phyloP scores from a whole-genome alignment of 192 early-diverging fungal genomes.

The Coemansia reversa region DNA sequence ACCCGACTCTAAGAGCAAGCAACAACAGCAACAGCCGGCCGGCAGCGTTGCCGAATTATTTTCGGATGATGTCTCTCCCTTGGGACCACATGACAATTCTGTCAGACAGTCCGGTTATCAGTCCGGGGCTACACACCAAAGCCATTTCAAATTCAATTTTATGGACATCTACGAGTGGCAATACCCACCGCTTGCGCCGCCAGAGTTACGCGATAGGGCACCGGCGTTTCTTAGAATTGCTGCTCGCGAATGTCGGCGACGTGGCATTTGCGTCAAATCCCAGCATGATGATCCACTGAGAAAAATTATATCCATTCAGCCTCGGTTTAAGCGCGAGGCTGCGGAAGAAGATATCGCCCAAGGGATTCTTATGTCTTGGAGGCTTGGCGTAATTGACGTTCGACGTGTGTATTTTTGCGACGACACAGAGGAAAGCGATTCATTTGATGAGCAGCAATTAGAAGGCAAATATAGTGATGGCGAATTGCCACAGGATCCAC shows the following conservation, averaged over 20 bases:
- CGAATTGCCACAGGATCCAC: conserved; percentile 1
- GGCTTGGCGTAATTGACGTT: conserved; percentile 43
- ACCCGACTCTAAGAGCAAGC: background rate
- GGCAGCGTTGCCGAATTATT: conserved; percentile 16
- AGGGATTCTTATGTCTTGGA: conserved; percentile 39
- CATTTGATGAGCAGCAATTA: background rate
- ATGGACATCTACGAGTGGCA: conserved; percentile 50
- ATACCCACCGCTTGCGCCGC: conserved; percentile 27
- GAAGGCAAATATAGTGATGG: background rate
- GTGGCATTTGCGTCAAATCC: conserved; percentile 19
- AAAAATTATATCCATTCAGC: conserved; percentile 32
- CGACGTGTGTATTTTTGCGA: conserved; percentile 45
- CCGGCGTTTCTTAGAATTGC: conserved; percentile 42
- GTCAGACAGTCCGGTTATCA: background rate
- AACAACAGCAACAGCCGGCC: background rate
- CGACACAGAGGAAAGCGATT: conserved; percentile 27
- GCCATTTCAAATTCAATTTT: conserved; percentile 37
- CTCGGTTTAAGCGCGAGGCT: conserved; percentile 8
- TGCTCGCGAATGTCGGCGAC: conserved; percentile 41
- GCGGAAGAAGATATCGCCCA: conserved; percentile 27
- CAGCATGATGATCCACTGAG: conserved; percentile 27
- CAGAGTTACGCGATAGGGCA: conserved; percentile 14
- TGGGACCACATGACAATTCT: background rate
- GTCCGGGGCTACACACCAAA: background rate
- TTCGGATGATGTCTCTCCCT: conserved; percentile 11